phyloP scores from a whole-genome alignment of 2,329 filamentous ascomycete species.

The Phaeophleospora eucalypticola region DNA sequence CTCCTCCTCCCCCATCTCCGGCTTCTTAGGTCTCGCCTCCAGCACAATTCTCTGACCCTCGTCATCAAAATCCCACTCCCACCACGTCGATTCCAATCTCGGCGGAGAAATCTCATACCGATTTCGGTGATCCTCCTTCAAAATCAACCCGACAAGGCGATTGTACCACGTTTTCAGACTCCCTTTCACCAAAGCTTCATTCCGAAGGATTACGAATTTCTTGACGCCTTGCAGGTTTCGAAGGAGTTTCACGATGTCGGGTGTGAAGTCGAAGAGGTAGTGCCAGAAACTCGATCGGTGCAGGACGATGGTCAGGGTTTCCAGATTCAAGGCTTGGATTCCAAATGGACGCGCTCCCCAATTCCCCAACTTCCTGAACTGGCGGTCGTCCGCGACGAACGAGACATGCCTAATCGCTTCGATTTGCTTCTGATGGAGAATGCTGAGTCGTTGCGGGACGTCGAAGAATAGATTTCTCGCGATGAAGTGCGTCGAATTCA shows the following conservation, averaged over 20 bases:
- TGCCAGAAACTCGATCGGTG: slow-evolving; percentile 32
- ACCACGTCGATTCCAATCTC: slow-evolving; percentile 36
- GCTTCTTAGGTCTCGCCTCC: slow-evolving; percentile 27
- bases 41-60: slow-evolving; percentile 31
- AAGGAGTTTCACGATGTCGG: slow-evolving; percentile 32
- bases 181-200: slow-evolving; percentile 34
- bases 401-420: slow-evolving; percentile 32
- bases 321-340: slow-evolving; percentile 27
- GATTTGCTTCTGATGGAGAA: slow-evolving; percentile 28
- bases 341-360: slow-evolving; percentile 36
- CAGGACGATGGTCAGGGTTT: slow-evolving; percentile 33
- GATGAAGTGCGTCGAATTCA: slow-evolving; percentile 35
- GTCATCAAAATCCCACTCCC: slow-evolving; percentile 36
- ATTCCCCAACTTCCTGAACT: slow-evolving; percentile 30
- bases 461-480: slow-evolving; percentile 33
- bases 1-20: slow-evolving; percentile 32
- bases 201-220: slow-evolving; percentile 34
- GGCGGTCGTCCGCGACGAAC: slow-evolving; percentile 28
- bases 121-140: slow-evolving; percentile 40
- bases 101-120: slow-evolving; percentile 35
- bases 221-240: slow-evolving; percentile 34
- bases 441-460: slow-evolving; percentile 25
- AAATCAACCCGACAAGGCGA: slow-evolving; percentile 35
- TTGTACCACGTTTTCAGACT: slow-evolving; percentile 38
- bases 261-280: slow-evolving; percentile 34